These are phyloP conservation scores for Olyra latifolia DNA, from an alignment of 176 grass and related monocot species.

Conservation along the genomic window DNA sequence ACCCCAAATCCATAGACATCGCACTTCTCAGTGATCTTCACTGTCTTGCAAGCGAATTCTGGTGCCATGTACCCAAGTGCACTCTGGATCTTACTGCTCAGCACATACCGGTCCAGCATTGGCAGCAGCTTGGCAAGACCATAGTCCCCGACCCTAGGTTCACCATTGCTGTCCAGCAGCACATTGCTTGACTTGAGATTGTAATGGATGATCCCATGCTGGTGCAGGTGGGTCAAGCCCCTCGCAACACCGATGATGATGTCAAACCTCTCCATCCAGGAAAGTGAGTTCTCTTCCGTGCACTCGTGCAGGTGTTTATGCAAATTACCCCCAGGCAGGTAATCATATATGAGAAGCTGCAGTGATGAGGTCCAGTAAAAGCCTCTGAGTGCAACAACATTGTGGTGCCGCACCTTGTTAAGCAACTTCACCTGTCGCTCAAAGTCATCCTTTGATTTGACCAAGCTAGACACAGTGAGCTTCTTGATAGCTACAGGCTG, in stretches of 20 bases:
- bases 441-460: slow-evolving; percentile 90
- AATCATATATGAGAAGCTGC: slow-evolving; percentile 94
- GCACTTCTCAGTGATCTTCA: slow-evolving; percentile 94
- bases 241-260: slow-evolving; percentile 81
- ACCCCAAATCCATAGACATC: slow-evolving; percentile 89
- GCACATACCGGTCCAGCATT: slow-evolving; percentile 82
- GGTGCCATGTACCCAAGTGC: slow-evolving; percentile 99
- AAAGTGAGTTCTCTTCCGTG: slow-evolving; percentile 46
- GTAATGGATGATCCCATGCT: slow-evolving; percentile 75
- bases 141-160: slow-evolving; percentile 74
- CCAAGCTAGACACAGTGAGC: slow-evolving; percentile 89
- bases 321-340: slow-evolving; percentile 76
- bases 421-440: slow-evolving; percentile 77
- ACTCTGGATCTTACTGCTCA: slow-evolving; percentile 96
- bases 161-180: slow-evolving; percentile 69
- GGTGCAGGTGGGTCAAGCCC: slow-evolving; percentile 78
- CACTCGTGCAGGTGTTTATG: slow-evolving; percentile 77
- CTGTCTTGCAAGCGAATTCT: slow-evolving; percentile 83
- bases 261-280: slow-evolving; percentile 93
- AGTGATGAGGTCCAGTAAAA: slow-evolving; percentile 96
- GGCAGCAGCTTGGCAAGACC: slow-evolving; percentile 89
- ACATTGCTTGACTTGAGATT: slow-evolving; percentile 96
- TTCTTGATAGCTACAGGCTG: slow-evolving; percentile 95
- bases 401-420: slow-evolving; percentile 74
- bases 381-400: slow-evolving; percentile 75